phyloP scores from a whole-genome alignment of 2,329 filamentous ascomycete species.

The Trichocomaceae sp. region DNA sequence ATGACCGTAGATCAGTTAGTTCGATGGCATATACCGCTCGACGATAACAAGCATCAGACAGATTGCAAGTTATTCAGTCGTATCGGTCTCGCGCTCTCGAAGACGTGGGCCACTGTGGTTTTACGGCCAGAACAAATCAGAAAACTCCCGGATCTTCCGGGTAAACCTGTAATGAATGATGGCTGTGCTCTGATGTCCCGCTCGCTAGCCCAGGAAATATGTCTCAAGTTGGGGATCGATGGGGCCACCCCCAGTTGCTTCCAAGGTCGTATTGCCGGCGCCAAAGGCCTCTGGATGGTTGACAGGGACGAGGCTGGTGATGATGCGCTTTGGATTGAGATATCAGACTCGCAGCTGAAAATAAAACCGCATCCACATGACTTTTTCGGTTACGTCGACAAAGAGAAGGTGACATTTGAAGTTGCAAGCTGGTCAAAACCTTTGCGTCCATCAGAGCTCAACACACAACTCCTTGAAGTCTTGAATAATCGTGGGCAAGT shows the following conservation, averaged over 20 bases:
- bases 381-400: conserved; percentile 25
- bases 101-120: conserved; percentile 35
- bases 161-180: conserved; percentile 40
- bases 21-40: conserved; percentile 40
- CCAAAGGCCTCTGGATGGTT: conserved; percentile 58
- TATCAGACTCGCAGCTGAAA: conserved; percentile 54
- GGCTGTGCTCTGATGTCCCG: conserved; percentile 52
- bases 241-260: conserved; percentile 45
- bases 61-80: conserved; percentile 43
- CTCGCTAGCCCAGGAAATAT: conserved; percentile 43
- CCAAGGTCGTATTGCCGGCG: conserved; percentile 53
- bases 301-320: conserved; percentile 30
- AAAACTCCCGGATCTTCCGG: conserved; percentile 24
- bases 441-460: conserved; percentile 42
- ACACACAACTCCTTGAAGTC: conserved; percentile 51
- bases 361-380: conserved; percentile 40
- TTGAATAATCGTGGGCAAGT: conserved; percentile 47
- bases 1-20: conserved; percentile 37
- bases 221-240: conserved; percentile 36
- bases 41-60: conserved; percentile 30
- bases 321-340: conserved; percentile 47
- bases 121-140: conserved; percentile 34
- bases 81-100: conserved; percentile 38
- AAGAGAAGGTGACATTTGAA: conserved; percentile 51
- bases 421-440: conserved; percentile 45